phyloP scores from a whole-genome alignment of 2,329 filamentous ascomycete species.

The Ascochyta rabiei region DNA sequence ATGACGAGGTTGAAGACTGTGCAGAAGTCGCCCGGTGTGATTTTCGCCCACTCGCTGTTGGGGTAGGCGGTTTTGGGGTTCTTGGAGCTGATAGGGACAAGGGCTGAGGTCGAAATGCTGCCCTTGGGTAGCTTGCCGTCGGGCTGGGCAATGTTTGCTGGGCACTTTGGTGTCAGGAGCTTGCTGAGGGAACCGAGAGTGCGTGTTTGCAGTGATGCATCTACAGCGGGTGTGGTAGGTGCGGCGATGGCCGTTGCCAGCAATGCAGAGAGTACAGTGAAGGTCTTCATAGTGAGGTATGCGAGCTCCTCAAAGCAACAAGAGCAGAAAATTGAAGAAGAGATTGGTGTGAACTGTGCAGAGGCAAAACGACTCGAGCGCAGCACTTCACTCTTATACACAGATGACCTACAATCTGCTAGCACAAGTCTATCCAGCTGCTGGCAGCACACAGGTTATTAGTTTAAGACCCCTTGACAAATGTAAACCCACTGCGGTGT shows the following conservation, averaged over 20 bases:
- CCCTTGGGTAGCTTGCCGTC: slow-evolving; percentile 30
- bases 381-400: background rate
- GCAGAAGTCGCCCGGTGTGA: slow-evolving; percentile 38
- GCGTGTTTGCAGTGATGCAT: slow-evolving; percentile 26
- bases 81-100: slow-evolving; percentile 30
- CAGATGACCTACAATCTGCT: background rate
- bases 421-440: background rate
- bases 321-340: background rate
- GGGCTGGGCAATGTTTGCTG: slow-evolving; percentile 28
- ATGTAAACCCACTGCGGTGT: background rate
- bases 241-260: slow-evolving; percentile 46
- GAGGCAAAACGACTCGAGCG: background rate
- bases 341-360: background rate
- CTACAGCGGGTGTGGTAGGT: slow-evolving; percentile 32
- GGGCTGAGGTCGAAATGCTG: slow-evolving; percentile 24
- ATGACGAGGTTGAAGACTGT: slow-evolving; percentile 40
- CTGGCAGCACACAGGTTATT: background rate
- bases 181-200: slow-evolving; percentile 21
- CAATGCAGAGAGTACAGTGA: slow-evolving; percentile 43
- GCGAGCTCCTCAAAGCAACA: background rate
- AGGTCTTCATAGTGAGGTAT: slow-evolving; percentile 30
- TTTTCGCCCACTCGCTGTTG: slow-evolving; percentile 20
- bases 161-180: slow-evolving; percentile 12
- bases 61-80: slow-evolving; percentile 28
- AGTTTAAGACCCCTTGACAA: background rate